Evolutionary conservation across 139 green algal genomes (phyloP).

Genomic region (Chlorella sp.): DNA sequence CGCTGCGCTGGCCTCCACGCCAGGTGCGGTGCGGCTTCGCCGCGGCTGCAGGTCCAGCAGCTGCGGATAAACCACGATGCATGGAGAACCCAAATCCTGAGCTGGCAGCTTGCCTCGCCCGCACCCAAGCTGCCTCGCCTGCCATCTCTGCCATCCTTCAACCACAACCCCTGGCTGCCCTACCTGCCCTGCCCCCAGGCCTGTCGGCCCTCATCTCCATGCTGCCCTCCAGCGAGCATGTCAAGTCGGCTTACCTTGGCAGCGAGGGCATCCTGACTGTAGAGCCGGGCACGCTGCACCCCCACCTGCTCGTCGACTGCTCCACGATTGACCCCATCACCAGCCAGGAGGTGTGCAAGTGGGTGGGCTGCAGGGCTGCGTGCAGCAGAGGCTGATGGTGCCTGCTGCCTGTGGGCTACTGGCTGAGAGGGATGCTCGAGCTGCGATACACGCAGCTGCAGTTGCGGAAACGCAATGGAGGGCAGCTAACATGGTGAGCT

Average conservation of each 20-base stretch:
- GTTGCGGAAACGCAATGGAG: no score
- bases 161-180: neutral
- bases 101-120: no score
- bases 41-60: neutral
- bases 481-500: no score
- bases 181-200: constrained; percentile 1
- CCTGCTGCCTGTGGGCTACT: no score
- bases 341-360: neutral
- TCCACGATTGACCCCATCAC: constrained; percentile 68
- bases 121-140: no score
- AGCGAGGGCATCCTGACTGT: constrained; percentile 23
- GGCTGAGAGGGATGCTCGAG: no score
- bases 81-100: no score
- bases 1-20: constrained; percentile 14
- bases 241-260: constrained; percentile 34
- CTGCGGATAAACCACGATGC: no score
- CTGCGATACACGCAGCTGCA: no score
- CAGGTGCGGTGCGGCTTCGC: constrained; percentile 6
- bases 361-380: neutral
- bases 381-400: no score
- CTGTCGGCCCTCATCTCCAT: constrained; percentile 42
- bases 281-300: constrained; percentile 2
- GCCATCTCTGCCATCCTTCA: no score
- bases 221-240: constrained; percentile 31
- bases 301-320: constrained; percentile 62